Evolutionary conservation across 2,329 filamentous ascomycete species (phyloP), one percentile per base, ranked within the genome.

Genomic region (Grosmannia serpens): DNA sequence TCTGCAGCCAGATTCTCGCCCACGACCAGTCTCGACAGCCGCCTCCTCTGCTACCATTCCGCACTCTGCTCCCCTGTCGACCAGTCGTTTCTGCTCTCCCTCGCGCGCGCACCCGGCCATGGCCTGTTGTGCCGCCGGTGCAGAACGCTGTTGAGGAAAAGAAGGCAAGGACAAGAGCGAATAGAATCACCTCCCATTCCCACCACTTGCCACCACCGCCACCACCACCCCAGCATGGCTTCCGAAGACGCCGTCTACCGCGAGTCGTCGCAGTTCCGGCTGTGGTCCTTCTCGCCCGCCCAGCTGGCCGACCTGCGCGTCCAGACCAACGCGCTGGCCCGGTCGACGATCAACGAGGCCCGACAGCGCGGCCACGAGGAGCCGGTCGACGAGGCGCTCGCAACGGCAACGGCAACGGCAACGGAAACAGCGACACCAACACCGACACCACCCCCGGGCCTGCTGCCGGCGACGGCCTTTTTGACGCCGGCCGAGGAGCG

Each of bases 211-310:
- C n/a, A n/a, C 22, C n/a, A 41, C 52, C n/a, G n/a, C 29, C n/a
- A 29, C n/a, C 13, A 22, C 31, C 2, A 20, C n/a, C 27, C 15
- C 31, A 9, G 52, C 61, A 89, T 95, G 83, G 79, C 80, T 9
- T 88, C 84, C 62, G 94, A 99, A 79, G 94, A 99, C 73, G 88
- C 89, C 64, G 80, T 91, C 58, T 99, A 97, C 74, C 85, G 90
- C 35, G 82, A 88, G 56, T 95, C 92, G 0, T 92, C 89, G 53
- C 94, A 99, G 72, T 97, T 85, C 70, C 84, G 88, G 50, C 79
- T 95, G 60, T 99, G 94, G 94, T 96, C 91, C 13, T 97, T 92
- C 73, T 89, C 90, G 0, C 82, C 85, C 3, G 73, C 83, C 3
- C 83, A 86, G 46, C 82, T 99, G 4, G 77, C 80, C 54, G 79